Evolutionary conservation across 75 land plant species (phyloP).

Genomic region (Cunninghamia lanceolata): DNA sequence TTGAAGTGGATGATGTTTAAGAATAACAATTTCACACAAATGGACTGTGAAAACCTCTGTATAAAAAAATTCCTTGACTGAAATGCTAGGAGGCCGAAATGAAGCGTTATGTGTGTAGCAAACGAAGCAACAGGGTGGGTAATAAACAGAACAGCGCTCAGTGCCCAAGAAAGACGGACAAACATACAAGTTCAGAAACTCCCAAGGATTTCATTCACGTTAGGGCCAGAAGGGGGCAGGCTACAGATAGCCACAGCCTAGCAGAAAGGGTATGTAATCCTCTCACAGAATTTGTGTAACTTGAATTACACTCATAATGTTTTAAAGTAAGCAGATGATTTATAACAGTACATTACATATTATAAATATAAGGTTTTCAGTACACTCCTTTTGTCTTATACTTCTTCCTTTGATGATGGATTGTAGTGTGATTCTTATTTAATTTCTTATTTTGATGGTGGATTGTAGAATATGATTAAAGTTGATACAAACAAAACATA

Average conservation of each 20-base stretch:
- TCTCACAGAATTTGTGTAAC: no score
- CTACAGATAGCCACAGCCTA: constrained; percentile 24
- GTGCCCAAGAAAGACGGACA: neutral
- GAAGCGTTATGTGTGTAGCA: neutral
- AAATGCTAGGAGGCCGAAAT: neutral
- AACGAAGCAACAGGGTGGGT: neutral
- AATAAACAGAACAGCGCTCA: neutral
- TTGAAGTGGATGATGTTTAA: no score
- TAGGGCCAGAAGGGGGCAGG: constrained; percentile 22
- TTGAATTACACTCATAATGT: neutral
- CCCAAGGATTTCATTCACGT: constrained; percentile 17
- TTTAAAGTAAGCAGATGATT: no score
- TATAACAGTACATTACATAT: no score
- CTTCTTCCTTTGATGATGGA: neutral
- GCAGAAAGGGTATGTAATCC: constrained; percentile 17
- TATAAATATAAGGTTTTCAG: neutral
- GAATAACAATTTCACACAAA: no score
- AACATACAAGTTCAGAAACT: neutral
- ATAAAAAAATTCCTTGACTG: neutral
- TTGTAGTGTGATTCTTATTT: neutral
- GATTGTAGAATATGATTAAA: no score
- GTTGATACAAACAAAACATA: no score
- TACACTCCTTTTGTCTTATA: neutral
- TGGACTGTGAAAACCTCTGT: neutral
- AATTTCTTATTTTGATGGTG: neutral